Evolutionary conservation across 1,139 yeast genomes (phyloP).

Genomic region (Kodamaea ohmeri): DNA sequence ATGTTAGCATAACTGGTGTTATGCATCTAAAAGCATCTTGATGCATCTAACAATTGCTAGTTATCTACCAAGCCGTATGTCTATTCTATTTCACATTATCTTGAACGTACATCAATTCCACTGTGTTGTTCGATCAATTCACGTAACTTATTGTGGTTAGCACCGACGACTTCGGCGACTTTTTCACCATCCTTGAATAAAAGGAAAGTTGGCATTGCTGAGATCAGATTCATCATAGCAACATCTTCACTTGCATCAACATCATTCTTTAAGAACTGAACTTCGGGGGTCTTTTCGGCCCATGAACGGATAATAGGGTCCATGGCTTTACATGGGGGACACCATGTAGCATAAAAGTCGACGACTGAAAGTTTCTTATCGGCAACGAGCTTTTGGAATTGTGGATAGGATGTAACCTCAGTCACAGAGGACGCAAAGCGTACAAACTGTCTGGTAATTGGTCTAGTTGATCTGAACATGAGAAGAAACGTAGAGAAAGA

Average conservation of each 20-base stretch:
- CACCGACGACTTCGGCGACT: slow-evolving; percentile 33
- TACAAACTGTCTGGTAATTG: background rate
- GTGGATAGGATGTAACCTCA: slow-evolving; percentile 13
- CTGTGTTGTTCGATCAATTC: slow-evolving; percentile 24
- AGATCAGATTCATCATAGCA: slow-evolving; percentile 30
- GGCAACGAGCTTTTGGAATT: slow-evolving; percentile 22
- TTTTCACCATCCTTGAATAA: slow-evolving; percentile 35
- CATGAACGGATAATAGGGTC: slow-evolving; percentile 37
- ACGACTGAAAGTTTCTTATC: slow-evolving; percentile 31
- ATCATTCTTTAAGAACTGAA: slow-evolving; percentile 39
- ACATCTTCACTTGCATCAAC: slow-evolving; percentile 33
- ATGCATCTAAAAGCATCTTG: too few relatives aligned
- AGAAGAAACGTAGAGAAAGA: background rate
- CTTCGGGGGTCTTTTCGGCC: slow-evolving; percentile 39
- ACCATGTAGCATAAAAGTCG: slow-evolving; percentile 48
- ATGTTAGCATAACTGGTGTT: too few relatives aligned
- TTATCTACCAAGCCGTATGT: too few relatives aligned
- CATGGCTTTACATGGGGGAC: slow-evolving; percentile 47
- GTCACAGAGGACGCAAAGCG: slow-evolving; percentile 4
- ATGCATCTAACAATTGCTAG: too few relatives aligned
- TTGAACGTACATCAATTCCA: slow-evolving; percentile 22
- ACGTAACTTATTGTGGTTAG: slow-evolving; percentile 31
- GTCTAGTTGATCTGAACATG: slow-evolving; percentile 2
- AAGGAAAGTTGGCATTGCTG: slow-evolving; percentile 38
- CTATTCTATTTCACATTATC: slow-evolving; percentile 11